These are phyloP conservation scores for Diplodia intermedia DNA, from an alignment of 2,329 filamentous ascomycete genomes.

Conservation along the genomic window DNA sequence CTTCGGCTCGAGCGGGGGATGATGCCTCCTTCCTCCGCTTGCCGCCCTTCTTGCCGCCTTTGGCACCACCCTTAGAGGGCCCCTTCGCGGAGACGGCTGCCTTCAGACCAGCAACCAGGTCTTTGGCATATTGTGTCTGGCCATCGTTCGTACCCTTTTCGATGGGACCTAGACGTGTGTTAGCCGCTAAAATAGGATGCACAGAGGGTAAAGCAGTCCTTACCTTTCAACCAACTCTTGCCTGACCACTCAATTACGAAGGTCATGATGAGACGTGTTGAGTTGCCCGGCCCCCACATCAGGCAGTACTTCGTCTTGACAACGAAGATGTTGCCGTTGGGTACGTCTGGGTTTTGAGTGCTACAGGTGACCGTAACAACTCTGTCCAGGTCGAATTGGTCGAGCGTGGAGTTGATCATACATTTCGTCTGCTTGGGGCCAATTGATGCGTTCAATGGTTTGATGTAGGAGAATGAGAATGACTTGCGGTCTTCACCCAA, in stretches of 20 bases:
- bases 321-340: constrained; percentile 87
- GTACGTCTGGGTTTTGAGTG: constrained; percentile 93
- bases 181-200: constrained; percentile 19
- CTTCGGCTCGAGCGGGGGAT: constrained; percentile 45
- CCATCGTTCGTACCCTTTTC: constrained; percentile 95
- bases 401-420: constrained; percentile 83
- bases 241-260: constrained; percentile 95
- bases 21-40: constrained; percentile 62
- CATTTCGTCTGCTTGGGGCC: constrained; percentile 96
- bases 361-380: constrained; percentile 80
- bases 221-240: constrained; percentile 98
- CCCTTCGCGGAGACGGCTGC: constrained; percentile 72
- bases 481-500: constrained; percentile 76
- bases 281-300: constrained; percentile 86
- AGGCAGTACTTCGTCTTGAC: constrained; percentile 95
- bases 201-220: constrained; percentile 29
- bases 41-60: constrained; percentile 53
- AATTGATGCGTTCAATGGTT: constrained; percentile 82
- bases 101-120: constrained; percentile 77
- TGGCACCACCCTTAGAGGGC: constrained; percentile 61
- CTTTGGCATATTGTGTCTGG: constrained; percentile 81
- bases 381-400: constrained; percentile 85
- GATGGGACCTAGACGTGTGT: constrained; percentile 72
- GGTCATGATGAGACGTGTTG: constrained; percentile 84
- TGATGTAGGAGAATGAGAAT: constrained; percentile 85